Conservation (phyloP, 345 rosid genomes). For the Populus simonii region DNA sequence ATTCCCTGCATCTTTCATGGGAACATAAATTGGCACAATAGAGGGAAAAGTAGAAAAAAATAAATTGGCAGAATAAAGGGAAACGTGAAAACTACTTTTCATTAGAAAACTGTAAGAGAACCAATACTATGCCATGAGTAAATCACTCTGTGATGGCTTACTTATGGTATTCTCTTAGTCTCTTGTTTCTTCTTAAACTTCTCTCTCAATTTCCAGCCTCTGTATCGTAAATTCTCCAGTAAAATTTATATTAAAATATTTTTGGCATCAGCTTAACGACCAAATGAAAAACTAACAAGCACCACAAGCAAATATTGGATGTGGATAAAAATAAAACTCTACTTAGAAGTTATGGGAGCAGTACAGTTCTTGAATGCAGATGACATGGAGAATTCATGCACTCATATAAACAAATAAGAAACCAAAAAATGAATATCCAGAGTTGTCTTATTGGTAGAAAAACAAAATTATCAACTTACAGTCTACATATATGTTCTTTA, state of each 20-base stretch:
- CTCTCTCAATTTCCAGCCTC: neutral
- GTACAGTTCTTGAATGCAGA: neutral
- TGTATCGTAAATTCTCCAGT: neutral
- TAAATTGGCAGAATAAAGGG: no score
- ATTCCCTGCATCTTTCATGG: no score
- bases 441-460: neutral
- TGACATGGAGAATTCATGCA: neutral
- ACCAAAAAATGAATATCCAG: neutral
- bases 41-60: no score
- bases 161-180: neutral
- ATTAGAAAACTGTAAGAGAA: neutral
- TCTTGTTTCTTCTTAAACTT: neutral
- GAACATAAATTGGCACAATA: no score
- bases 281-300: neutral
- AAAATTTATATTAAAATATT: neutral
- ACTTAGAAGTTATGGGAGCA: neutral
- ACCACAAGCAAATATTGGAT: neutral
- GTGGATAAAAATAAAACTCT: no score
- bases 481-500: constrained; percentile 92
- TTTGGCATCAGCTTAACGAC: neutral
- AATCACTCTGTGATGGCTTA: neutral
- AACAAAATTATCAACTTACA: constrained; percentile 49
- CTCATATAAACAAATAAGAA: neutral
- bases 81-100: no score
- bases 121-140: neutral